Percentiles rank a stretch among this genome's conserved stretches.
Conservation (phyloP, 441 rosid species). For the Lepidium campestre region DNA sequence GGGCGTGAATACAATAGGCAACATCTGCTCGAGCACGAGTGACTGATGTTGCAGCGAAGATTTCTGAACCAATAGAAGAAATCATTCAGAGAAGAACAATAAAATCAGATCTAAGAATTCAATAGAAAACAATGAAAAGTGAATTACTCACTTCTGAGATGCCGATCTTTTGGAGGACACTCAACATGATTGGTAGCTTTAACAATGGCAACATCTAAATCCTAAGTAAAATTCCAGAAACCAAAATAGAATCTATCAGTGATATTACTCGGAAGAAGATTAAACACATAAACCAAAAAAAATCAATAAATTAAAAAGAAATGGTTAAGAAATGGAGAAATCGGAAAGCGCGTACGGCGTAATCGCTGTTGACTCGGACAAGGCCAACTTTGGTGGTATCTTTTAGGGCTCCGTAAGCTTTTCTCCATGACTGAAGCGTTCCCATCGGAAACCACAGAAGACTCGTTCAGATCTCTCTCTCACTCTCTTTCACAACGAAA, state of each 20-base stretch:
- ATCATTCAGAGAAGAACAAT: not conserved
- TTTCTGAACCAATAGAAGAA: slow-evolving; percentile 46
- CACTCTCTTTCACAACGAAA: slow-evolving; percentile 18
- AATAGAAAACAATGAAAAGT: not conserved
- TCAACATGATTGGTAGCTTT: slow-evolving; percentile 97
- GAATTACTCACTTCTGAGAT: slow-evolving; percentile 66
- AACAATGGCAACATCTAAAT: slow-evolving; percentile 93
- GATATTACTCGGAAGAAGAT: not conserved
- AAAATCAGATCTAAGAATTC: slow-evolving; percentile 19
- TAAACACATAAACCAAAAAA: not conserved
- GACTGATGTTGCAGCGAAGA: slow-evolving; percentile 63
- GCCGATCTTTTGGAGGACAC: slow-evolving; percentile 95
- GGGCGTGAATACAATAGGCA: slow-evolving; percentile 70
- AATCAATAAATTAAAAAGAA: not conserved
- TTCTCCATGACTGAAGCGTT: slow-evolving; percentile 92
- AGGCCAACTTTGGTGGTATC: slow-evolving; percentile 99
- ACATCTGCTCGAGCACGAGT: slow-evolving; percentile 78
- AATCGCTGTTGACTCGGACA: slow-evolving; percentile 97
- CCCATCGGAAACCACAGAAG: slow-evolving; percentile 47
- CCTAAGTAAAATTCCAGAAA: slow-evolving; percentile 42
- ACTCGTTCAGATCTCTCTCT: slow-evolving; percentile 38
- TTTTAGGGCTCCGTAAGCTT: slow-evolving; percentile 93
- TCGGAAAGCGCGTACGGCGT: slow-evolving; percentile 51
- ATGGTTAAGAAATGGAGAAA: not conserved
- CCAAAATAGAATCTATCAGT: slow-evolving; percentile 16